Base-by-base conservation (phyloP, 805 yeast genomes). In the Spathaspora sp. region DNA sequence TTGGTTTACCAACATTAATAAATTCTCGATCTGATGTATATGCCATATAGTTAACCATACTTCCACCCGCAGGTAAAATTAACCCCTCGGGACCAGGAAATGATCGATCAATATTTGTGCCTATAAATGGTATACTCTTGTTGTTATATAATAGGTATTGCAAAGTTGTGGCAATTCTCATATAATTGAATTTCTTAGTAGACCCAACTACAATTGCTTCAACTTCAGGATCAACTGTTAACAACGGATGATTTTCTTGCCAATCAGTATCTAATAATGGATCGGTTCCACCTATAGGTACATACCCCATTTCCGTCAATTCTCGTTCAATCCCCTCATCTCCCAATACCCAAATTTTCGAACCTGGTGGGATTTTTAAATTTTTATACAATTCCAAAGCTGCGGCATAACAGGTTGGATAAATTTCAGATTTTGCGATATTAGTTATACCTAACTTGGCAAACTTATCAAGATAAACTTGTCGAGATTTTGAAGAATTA, bases 331-430 rank as follows among this genome's bases (percentile, higher is more conserved):
- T 70, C 0, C 77, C 77, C 5, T 46, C 44, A 45, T 71, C 76
- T 10, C 77, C 77, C 38, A 70, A 58, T 1, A 72, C 74, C 77
- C 77, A 72, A 7, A 72, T 57, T 48, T 72, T 72, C 31, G 73
- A 61, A 0, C 69, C 68, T 4, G 14, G 23, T 8, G 68, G 64
- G 10, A 72, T 55, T 17, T 57, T 57, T 40, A 66, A 58, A 19
- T 62, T 62, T 35, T 6, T 23, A 23, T 57, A 54, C 16, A 69
- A 50, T 10, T 62, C 57, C n/a, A 57, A 44, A 5, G 66, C 72
- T 2, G 76, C 75, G 1, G 75, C 62, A 52, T 70, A 72, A 52
- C 73, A 63, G 2, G 76, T 70, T 12, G 76, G 76, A 52, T 59
- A 72, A 2, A 72, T 62, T 47, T 52, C 53, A 1, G 65, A 66